These are phyloP conservation scores for Brassica carinata DNA, from an alignment of 345 rosid species.

Conservation along the genomic window DNA sequence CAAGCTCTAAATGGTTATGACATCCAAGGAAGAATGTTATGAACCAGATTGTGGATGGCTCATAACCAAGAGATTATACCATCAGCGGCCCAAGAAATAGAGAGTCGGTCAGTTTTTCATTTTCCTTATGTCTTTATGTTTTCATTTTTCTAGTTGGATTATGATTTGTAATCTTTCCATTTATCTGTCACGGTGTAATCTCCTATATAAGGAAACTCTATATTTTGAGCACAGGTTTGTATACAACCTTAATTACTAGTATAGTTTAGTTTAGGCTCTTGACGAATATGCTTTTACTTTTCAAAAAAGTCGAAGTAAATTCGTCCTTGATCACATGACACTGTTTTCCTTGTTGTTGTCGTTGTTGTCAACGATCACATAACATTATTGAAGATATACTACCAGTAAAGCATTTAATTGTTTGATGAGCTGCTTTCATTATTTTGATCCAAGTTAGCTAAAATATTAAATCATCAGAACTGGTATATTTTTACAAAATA, in stretches of 20 bases:
- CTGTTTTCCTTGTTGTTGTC: neutral
- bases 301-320: neutral
- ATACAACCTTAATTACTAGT: neutral
- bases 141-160: too few relatives aligned
- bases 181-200: too few relatives aligned
- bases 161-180: too few relatives aligned
- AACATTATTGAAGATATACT: neutral
- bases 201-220: too few relatives aligned
- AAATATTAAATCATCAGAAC: neutral
- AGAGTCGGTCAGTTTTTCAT: too few relatives aligned
- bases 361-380: slow-evolving; percentile 4
- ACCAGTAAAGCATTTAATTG: neutral
- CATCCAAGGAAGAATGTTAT: too few relatives aligned
- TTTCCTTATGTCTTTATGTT: too few relatives aligned
- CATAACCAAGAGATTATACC: too few relatives aligned
- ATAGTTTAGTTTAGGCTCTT: slow-evolving; percentile 1
- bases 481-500: neutral
- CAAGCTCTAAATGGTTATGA: too few relatives aligned
- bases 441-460: neutral
- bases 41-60: too few relatives aligned
- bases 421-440: neutral
- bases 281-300: slow-evolving; percentile 8
- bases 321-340: neutral
- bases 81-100: too few relatives aligned
- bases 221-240: too few relatives aligned